phyloP scores from a whole-genome alignment of 2,329 filamentous ascomycete genomes.

The Dothidotthia symphoricarpi region DNA sequence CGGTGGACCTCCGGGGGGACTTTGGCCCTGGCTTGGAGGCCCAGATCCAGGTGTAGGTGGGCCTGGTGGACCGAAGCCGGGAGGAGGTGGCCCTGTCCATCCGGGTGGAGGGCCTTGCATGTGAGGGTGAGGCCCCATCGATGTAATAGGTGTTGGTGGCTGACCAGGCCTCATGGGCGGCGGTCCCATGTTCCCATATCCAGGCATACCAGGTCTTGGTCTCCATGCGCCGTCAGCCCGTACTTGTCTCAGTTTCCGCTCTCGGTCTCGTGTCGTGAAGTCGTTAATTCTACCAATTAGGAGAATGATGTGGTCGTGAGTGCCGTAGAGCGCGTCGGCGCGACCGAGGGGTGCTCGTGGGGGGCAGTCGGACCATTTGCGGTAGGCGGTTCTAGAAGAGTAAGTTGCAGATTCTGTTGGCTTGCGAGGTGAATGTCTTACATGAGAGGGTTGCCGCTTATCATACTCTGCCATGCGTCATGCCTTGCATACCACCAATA shows the following conservation, averaged over 20 bases:
- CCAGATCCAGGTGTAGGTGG: slow-evolving; percentile 12
- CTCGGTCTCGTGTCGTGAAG: slow-evolving; percentile 74
- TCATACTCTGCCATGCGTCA: slow-evolving; percentile 84
- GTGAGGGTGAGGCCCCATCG: slow-evolving; percentile 23
- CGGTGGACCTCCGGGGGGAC: slow-evolving; percentile 15
- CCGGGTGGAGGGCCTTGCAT: slow-evolving; percentile 19
- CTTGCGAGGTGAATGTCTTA: slow-evolving; percentile 52
- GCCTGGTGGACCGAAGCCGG: slow-evolving; percentile 14
- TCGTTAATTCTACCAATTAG: slow-evolving; percentile 75
- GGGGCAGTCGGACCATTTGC: slow-evolving; percentile 80
- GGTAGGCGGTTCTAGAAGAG: slow-evolving; percentile 67
- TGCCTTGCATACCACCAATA: slow-evolving; percentile 98
- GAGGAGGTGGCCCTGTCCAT: slow-evolving; percentile 20
- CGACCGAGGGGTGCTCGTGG: slow-evolving; percentile 78
- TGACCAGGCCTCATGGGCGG: slow-evolving; percentile 28
- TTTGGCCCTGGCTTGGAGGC: slow-evolving; percentile 4
- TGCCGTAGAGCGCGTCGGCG: slow-evolving; percentile 77
- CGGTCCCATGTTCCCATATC: slow-evolving; percentile 38
- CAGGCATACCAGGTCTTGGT: slow-evolving; percentile 51
- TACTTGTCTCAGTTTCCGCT: slow-evolving; percentile 70
- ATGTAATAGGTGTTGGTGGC: slow-evolving; percentile 18
- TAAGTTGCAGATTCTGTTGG: slow-evolving; percentile 19
- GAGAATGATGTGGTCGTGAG: slow-evolving; percentile 82
- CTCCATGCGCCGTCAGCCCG: slow-evolving; percentile 59
- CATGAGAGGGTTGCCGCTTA: slow-evolving; percentile 83